These are phyloP conservation scores for Volvox africanus DNA, from an alignment of 139 green algal genomes.

Conservation along the genomic window DNA sequence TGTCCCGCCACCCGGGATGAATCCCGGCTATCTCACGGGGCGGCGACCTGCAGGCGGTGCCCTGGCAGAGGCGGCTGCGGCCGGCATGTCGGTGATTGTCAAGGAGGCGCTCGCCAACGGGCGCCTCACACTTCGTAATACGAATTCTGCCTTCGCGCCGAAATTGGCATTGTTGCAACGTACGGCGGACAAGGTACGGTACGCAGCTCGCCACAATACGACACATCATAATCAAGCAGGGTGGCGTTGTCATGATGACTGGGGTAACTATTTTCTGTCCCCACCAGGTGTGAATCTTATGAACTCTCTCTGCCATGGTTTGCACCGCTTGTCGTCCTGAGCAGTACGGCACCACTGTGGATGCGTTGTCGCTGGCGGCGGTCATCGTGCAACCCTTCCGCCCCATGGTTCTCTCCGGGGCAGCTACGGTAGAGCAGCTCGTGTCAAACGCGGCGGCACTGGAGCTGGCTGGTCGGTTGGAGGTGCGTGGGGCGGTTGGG, in stretches of 20 bases:
- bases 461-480: conserved; percentile 31
- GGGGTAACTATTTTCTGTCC: too few species aligned
- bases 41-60: conserved; percentile 46
- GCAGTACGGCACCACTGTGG: conserved; percentile 38
- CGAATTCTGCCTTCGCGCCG: conserved; percentile 3
- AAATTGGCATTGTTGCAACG: conserved; percentile 31
- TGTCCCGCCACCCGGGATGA: background rate
- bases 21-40: too few species aligned
- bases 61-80: conserved; percentile 54
- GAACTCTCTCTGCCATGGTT: too few species aligned
- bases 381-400: conserved; percentile 63
- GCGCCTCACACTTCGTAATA: conserved; percentile 50
- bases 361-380: conserved; percentile 59
- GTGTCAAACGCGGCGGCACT: conserved; percentile 59
- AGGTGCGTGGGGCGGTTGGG: background rate
- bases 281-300: too few species aligned
- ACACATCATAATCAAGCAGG: too few species aligned
- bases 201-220: too few species aligned
- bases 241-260: too few species aligned
- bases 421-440: conserved; percentile 51
- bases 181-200: conserved; percentile 36
- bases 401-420: conserved; percentile 66
- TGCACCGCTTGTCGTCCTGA: background rate
- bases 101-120: conserved; percentile 80
- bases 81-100: conserved; percentile 70